Evolutionary conservation across 1,284 basidiomycete species (phyloP), one percentile per base, ranked within the genome.

Genomic region (Polyporus tsugae): DNA sequence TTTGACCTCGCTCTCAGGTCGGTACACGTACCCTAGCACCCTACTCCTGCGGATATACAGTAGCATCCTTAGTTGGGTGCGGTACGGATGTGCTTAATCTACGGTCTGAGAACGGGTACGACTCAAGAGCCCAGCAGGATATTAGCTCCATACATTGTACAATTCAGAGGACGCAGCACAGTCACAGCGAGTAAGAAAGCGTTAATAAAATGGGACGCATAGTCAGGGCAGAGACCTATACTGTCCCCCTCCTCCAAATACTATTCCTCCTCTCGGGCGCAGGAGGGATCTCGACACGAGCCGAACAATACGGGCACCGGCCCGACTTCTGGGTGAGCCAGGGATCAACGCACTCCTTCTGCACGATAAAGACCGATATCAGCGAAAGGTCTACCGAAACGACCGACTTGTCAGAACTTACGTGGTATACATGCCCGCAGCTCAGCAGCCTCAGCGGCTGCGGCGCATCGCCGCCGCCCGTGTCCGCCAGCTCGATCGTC

Each of bases 371-470:
- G 9, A 17, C 15, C 57, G n/a, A 33, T 1, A 19, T 46, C 10
- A 62, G 22, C 44, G 29, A 33, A 9, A 36, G 22, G 39, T 29
- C 22, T 39, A n/a, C 7, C 2, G 6, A 35, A 15, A n/a, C 57
- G 33, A 63, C 46, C 46, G 22, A 2, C 52, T 52, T 38, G 6
- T 29, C 22, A 11, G 15, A 60, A 80, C 90, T 76, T 70, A 93
- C 91, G 80, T 93, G 92, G 78, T 93, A 94, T 58, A 90, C 92
- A 80, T 93, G 91, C 1, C 90, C 90, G 74, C 91, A 93, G 6
- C 82, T 83, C 58, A 94, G 79, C 39, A 93, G 78, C 77, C 92
- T 82, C 68, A 94, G 77, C 11, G 92, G 91, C 69, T 92, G 89
- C 0, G 88, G 85, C 0, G 89, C 91, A 63, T 89, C 86, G 35